Evolutionary conservation across 2,329 filamentous ascomycete species (phyloP).

Genomic region (Paecilomyces dactylethromorphus): DNA sequence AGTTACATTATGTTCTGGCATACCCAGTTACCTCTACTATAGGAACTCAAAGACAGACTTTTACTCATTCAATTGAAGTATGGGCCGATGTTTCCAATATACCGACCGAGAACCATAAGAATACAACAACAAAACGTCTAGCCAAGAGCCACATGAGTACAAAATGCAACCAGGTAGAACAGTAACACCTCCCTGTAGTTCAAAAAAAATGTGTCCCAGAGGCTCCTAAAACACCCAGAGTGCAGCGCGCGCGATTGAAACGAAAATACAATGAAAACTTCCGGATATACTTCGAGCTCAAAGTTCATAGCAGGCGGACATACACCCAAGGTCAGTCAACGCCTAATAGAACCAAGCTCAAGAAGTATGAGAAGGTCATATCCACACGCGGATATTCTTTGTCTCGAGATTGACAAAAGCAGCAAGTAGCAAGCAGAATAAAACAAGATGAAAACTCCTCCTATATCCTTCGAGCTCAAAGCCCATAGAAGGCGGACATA

Average conservation of each 20-base stretch:
- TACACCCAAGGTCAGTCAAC: slow-evolving; percentile 9
- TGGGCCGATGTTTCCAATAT: neutral
- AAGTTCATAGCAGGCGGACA: slow-evolving; percentile 4
- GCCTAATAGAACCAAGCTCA: slow-evolving; percentile 2
- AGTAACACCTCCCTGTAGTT: neutral
- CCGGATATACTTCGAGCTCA: neutral
- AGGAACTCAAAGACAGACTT: neutral
- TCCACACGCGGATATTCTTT: neutral
- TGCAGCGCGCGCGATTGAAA: neutral
- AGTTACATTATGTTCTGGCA: neutral
- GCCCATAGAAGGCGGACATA: slow-evolving; percentile 5
- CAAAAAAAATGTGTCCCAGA: neutral
- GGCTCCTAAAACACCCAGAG: neutral
- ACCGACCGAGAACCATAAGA: neutral
- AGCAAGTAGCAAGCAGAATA: no score
- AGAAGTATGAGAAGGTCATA: neutral
- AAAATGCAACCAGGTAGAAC: neutral
- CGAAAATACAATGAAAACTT: neutral
- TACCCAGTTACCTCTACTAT: neutral
- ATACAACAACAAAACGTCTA: neutral
- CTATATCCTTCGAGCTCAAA: neutral
- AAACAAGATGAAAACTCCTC: no score
- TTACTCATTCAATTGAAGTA: neutral
- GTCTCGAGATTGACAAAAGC: neutral
- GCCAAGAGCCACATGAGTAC: neutral